Percentiles rank a stretch among this genome's conserved stretches.
These are phyloP conservation scores for Penicillium cataractarum DNA, from an alignment of 495 filamentous ascomycete species.

Conservation along the genomic window DNA sequence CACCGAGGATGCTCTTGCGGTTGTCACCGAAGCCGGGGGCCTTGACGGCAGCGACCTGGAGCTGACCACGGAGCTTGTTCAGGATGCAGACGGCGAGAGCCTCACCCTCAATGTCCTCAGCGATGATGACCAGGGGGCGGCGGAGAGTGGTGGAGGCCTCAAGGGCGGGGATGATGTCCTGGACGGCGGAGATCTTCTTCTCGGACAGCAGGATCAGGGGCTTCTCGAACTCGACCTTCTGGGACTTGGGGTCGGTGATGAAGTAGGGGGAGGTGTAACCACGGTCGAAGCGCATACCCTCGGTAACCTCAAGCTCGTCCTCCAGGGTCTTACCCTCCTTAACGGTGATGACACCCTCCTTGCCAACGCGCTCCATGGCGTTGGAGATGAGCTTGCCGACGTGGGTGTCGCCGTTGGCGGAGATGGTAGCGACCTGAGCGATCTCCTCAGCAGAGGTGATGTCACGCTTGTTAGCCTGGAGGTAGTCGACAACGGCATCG, in stretches of 20 bases:
- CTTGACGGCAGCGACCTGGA: slow-evolving; percentile 98
- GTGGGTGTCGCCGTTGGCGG: slow-evolving; percentile 94
- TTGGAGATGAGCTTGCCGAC: slow-evolving; percentile 94
- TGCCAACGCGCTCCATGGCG: slow-evolving; percentile 99
- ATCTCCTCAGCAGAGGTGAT: slow-evolving; percentile 98
- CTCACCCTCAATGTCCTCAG: slow-evolving; percentile 98
- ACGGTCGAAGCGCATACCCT: slow-evolving; percentile 99
- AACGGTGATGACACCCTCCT: slow-evolving; percentile 99
- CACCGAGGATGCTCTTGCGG: slow-evolving; percentile 98
- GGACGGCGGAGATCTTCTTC: slow-evolving; percentile 99
- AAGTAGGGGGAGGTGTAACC: slow-evolving; percentile 99
- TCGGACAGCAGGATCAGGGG: slow-evolving; percentile 96
- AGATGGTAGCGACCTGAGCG: slow-evolving; percentile 97
- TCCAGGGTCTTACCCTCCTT: slow-evolving; percentile 99
- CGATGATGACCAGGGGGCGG: slow-evolving; percentile 96
- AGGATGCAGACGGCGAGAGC: slow-evolving; percentile 97
- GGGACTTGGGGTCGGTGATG: slow-evolving; percentile 97
- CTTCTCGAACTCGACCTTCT: slow-evolving; percentile 99
- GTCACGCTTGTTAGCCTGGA: slow-evolving; percentile 91
- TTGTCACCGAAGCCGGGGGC: slow-evolving; percentile 99
- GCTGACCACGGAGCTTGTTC: slow-evolving; percentile 99
- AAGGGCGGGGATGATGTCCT: slow-evolving; percentile 97
- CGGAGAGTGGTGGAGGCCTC: slow-evolving; percentile 95
- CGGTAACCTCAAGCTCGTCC: slow-evolving; percentile 97
- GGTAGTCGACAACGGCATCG: slow-evolving; percentile 89